Evolutionary conservation across 371 early-diverging fungal genomes (phyloP).

Genomic region (Rhizopus stolonifer): DNA sequence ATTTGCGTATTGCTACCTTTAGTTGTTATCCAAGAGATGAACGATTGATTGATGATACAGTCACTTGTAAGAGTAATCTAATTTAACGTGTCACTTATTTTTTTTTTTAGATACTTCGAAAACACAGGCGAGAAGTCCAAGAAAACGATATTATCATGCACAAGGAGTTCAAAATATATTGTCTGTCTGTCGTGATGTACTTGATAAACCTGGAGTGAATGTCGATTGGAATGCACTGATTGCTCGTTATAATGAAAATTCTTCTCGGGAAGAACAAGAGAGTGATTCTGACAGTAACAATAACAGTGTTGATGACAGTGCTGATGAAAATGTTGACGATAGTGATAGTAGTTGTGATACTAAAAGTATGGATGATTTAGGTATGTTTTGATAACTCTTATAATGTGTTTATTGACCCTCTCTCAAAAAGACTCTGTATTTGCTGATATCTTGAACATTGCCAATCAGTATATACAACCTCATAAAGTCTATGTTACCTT

Average conservation of each 20-base stretch:
- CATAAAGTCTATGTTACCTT: slow-evolving; percentile 70
- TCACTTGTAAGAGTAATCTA: slow-evolving; percentile 60
- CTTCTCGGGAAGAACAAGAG: slow-evolving; percentile 29
- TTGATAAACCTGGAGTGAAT: slow-evolving; percentile 54
- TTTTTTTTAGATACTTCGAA: slow-evolving; percentile 46
- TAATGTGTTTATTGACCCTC: no score
- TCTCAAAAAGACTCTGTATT: slow-evolving; percentile 46
- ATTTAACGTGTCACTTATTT: no score
- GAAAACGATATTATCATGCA: slow-evolving; percentile 64
- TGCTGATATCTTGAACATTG: slow-evolving; percentile 34
- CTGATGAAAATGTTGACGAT: no score
- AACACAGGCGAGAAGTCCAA: slow-evolving; percentile 49
- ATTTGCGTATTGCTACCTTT: slow-evolving; percentile 65
- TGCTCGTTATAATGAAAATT: slow-evolving; percentile 44
- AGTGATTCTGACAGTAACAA: no score
- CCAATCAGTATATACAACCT: slow-evolving; percentile 43
- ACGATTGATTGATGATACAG: slow-evolving; percentile 58
- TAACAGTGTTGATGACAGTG: no score
- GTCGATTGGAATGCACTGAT: slow-evolving; percentile 83
- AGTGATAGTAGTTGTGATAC: slow-evolving; percentile 37
- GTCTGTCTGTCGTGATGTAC: slow-evolving; percentile 66
- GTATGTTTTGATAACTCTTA: no score
- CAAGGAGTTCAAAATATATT: slow-evolving; percentile 74
- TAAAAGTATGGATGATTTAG: slow-evolving; percentile 44
- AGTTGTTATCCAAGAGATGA: slow-evolving; percentile 68